Base-by-base conservation (phyloP, 345 rosid species). In the Arabis alpina region DNA sequence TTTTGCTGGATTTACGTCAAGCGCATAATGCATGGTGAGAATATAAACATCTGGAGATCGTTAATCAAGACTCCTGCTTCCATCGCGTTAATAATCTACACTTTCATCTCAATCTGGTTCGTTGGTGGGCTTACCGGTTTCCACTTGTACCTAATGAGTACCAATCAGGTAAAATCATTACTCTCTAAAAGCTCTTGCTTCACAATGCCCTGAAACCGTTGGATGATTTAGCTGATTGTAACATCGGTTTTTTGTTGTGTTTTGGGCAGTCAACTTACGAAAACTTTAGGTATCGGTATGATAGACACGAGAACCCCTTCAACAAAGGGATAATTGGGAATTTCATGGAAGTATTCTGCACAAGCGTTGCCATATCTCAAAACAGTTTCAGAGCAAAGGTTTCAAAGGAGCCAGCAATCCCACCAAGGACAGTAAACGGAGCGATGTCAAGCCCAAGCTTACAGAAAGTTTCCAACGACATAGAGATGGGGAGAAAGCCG, bases 61-160 rank as follows among this genome's bases (percentile, higher is more conserved):
- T 78, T 94, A 80, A 43, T 77, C 68, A 88, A 84, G 76, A 87
- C 89, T 68, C 99, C 98, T 32, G 98, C 98, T 63, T 94, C 98
- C 67, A 88, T 89, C 8, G 93, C 73, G 2, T 79, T 94, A n/a
- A 60, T 94, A 56, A 64, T 83, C 73, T 92, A 94, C 84, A 65
- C 84, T 44, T 94, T 92, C 70, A 71, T 91, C 36, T 74, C 72
- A 0, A 74, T 88, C 66, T 94, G 99, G 99, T 94, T 94, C 71
- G 99, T 94, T 54, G 99, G 99, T 78, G 99, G 99, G 41, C 83
- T 94, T 53, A 80, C 89, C 0, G 77, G 87, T 66, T 88, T 91
- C 80, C 99, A 94, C 77, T 77, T 81, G 64, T 92, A 92, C 73
- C 88, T 94, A 50, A 92, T 94, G 59, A 84, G 96, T 66, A 91